Base-by-base conservation (phyloP, 768 basidiomycete genomes). In the Lyophyllum shimeji region DNA sequence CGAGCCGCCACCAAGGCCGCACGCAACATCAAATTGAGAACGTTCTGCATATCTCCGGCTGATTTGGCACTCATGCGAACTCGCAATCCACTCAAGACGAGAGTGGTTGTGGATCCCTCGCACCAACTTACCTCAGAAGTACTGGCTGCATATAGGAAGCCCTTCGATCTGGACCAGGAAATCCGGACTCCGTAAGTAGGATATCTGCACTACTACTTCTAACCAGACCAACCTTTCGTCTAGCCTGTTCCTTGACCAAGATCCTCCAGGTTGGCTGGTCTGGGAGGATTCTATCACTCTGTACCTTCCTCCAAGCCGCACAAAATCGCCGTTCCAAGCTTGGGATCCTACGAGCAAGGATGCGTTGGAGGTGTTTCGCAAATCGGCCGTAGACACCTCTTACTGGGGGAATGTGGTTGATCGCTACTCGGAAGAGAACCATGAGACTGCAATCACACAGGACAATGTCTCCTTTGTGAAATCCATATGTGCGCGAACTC, bases 1-100 rank as follows among this genome's bases (percentile, higher is more conserved):
- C 80, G 89, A 57, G 89, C 87, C 1, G 71, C 90, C 12, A 89
- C 91, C 78, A 93, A 93, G 67, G 79, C 82, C 25, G 75, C 87
- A 7, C 83, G 89, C 52, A 84, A 85, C 67, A 77, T 95, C 71
- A 95, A 94, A 71, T 64, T 95, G n/a, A 82, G 92, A 43, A 89
- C 92, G 1, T 81, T 84, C 47, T 84, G 84, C 57, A 70, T 66
- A 0, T 74, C 76, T 12, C 76, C 82, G 29, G 72, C 76, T 34
- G 85, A 87, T 56, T 71, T 94, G 17, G 81, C 83, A 9, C 69
- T 89, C 4, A 82, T 81, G 60, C 78, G 78, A 40, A 82, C 81
- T 53, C 76, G 77, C 56, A 93, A 94, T 64, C 90, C 90, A 1
- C 76, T 93, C 39, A 82, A 83, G 59, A 72, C 72, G 53, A 70